Evolutionary conservation across 768 basidiomycete species (phyloP).

Genomic region (Kwoniella sp.): DNA sequence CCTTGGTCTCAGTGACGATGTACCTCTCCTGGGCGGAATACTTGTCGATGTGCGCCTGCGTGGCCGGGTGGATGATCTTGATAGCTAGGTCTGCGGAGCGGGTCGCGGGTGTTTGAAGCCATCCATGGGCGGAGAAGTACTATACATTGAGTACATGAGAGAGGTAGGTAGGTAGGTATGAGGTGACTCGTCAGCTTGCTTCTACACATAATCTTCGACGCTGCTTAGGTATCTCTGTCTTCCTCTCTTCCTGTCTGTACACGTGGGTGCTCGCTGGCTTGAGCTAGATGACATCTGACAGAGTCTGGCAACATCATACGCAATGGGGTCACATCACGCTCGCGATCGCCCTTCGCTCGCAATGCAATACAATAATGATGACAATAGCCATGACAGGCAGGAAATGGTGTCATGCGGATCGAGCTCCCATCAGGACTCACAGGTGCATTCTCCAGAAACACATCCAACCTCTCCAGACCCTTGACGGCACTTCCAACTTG

Average conservation of each 20-base stretch:
- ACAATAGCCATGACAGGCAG: not conserved
- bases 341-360: too few species aligned
- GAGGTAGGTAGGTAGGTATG: not conserved
- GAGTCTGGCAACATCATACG: too few species aligned
- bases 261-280: too few species aligned
- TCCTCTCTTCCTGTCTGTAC: too few species aligned
- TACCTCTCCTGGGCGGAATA: conserved; percentile 73
- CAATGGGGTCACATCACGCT: too few species aligned
- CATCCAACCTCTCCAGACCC: conserved; percentile 63
- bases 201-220: too few species aligned
- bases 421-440: too few species aligned
- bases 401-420: too few species aligned
- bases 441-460: conserved; percentile 77
- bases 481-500: conserved; percentile 22
- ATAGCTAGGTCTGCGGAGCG: conserved; percentile 73
- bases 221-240: too few species aligned
- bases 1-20: conserved; percentile 82
- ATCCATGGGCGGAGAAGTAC: conserved; percentile 82
- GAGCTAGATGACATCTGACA: too few species aligned
- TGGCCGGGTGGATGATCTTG: conserved; percentile 83
- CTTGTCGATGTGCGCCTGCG: conserved; percentile 86
- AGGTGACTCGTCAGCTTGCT: not conserved
- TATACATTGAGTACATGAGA: conserved; percentile 48
- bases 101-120: conserved; percentile 60
- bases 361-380: not conserved